Percentiles rank a stretch among this genome's conserved stretches.
Evolutionary conservation across 1,284 basidiomycete species (phyloP).

Genomic region (Pyrrhoderma lamaoense): DNA sequence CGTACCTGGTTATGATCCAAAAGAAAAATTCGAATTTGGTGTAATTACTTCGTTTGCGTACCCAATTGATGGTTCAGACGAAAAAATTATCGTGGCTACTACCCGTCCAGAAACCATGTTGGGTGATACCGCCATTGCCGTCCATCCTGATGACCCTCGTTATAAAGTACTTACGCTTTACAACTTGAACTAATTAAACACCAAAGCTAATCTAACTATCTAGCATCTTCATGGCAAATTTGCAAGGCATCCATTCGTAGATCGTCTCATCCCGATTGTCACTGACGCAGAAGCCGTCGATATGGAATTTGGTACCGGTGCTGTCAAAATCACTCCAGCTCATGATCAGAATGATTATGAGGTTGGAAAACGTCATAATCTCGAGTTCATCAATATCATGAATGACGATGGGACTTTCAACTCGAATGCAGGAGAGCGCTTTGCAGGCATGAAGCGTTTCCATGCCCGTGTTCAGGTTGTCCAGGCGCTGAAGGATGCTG

Average conservation of each 20-base stretch:
- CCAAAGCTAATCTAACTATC: neutral
- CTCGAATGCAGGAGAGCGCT: constrained; percentile 77
- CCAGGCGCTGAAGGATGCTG: constrained; percentile 79
- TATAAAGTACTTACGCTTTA: constrained; percentile 54
- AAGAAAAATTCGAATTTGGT: constrained; percentile 97
- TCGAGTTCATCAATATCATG: constrained; percentile 93
- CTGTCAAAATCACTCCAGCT: constrained; percentile 99
- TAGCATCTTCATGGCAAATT: constrained; percentile 92
- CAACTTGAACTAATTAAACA: neutral
- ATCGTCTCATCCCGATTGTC: constrained; percentile 85
- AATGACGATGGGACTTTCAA: constrained; percentile 98
- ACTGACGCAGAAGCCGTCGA: constrained; percentile 84
- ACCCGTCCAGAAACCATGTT: constrained; percentile 99
- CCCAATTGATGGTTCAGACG: constrained; percentile 86
- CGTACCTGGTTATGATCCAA: constrained; percentile 91
- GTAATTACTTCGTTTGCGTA: constrained; percentile 96
- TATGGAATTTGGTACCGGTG: constrained; percentile 96
- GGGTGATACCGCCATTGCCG: constrained; percentile 95
- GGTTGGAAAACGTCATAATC: constrained; percentile 81
- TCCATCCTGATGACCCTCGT: constrained; percentile 91
- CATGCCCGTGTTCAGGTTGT: constrained; percentile 85
- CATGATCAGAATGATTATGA: constrained; percentile 99
- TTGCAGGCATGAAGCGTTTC: constrained; percentile 95
- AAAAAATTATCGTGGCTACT: constrained; percentile 90
- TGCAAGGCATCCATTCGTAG: constrained; percentile 85